Conservation (phyloP, 257 asterid genomes). For the Salvia hispanica region DNA sequence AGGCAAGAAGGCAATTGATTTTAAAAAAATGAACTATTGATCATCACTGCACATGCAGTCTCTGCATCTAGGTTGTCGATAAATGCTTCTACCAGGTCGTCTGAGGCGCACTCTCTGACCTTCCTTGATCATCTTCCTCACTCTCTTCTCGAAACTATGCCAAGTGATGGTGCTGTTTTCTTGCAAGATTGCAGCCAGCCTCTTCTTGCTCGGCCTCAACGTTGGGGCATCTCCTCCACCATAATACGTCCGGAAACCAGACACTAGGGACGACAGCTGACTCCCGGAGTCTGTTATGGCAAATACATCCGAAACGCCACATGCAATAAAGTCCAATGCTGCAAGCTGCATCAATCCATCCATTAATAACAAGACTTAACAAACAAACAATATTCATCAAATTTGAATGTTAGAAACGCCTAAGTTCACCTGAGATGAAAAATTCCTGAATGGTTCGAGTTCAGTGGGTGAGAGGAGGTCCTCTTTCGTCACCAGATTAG, state of each 20-base stretch:
- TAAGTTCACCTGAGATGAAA: constrained; percentile 76
- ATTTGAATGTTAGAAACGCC: not conserved
- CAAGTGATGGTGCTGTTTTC: constrained; percentile 60
- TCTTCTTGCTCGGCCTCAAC: constrained; percentile 81
- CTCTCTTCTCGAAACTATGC: constrained; percentile 59
- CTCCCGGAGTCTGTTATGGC: constrained; percentile 95
- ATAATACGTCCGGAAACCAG: constrained; percentile 80
- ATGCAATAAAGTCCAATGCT: constrained; percentile 84
- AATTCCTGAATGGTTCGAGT: constrained; percentile 75
- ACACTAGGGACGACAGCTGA: constrained; percentile 86
- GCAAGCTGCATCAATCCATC: constrained; percentile 73
- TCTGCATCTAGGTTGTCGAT: constrained; percentile 68
- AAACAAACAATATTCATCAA: not conserved
- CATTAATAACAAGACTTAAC: not conserved
- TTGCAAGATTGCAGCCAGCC: constrained; percentile 74
- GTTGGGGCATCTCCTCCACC: constrained; percentile 81
- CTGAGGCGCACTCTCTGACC: constrained; percentile 61
- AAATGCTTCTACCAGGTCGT: constrained; percentile 59
- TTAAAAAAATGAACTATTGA: not conserved
- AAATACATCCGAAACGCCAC: constrained; percentile 85
- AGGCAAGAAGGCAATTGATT: too few relatives aligned
- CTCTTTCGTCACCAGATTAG: constrained; percentile 78
- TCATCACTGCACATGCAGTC: constrained; percentile 83
- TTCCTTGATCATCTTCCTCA: constrained; percentile 79
- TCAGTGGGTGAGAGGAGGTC: constrained; percentile 76